Conservation (phyloP, 1,139 yeast genomes). For the Sugiyamaella neomexicana region DNA sequence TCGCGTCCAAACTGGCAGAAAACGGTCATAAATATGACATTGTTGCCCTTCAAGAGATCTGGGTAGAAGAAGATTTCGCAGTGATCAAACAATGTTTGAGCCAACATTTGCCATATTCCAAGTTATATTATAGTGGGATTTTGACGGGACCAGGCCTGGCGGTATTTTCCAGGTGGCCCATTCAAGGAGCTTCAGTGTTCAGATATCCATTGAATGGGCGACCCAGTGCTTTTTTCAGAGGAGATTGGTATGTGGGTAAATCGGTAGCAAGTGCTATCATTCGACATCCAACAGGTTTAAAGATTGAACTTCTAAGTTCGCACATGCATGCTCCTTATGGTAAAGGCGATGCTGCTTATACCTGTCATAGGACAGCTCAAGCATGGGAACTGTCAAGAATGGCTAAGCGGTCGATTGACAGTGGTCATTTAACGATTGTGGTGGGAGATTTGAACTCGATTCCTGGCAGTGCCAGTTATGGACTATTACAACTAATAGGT, state of each 20-base stretch:
- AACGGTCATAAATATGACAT: slow-evolving; percentile 64
- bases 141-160: slow-evolving; percentile 93
- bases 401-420: slow-evolving; percentile 58
- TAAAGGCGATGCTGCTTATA: slow-evolving; percentile 83
- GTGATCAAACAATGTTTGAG: slow-evolving; percentile 53
- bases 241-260: slow-evolving; percentile 98
- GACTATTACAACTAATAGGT: slow-evolving; percentile 68
- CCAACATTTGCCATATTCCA: slow-evolving; percentile 57
- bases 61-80: slow-evolving; percentile 86
- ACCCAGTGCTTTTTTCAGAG: slow-evolving; percentile 89
- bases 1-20: slow-evolving; percentile 62
- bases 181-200: slow-evolving; percentile 71
- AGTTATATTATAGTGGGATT: slow-evolving; percentile 80
- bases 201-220: slow-evolving; percentile 91
- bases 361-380: slow-evolving; percentile 89
- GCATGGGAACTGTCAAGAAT: slow-evolving; percentile 91
- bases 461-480: slow-evolving; percentile 83
- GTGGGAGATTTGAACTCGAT: slow-evolving; percentile 92
- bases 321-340: slow-evolving; percentile 99
- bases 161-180: slow-evolving; percentile 79
- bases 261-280: slow-evolving; percentile 76
- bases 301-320: slow-evolving; percentile 78
- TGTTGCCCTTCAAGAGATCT: slow-evolving; percentile 87
- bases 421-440: slow-evolving; percentile 82
- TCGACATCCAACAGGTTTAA: slow-evolving; percentile 52